These are phyloP conservation scores for Trypanosoma brucei DNA, from an alignment of 208 protist species.

Conservation along the genomic window DNA sequence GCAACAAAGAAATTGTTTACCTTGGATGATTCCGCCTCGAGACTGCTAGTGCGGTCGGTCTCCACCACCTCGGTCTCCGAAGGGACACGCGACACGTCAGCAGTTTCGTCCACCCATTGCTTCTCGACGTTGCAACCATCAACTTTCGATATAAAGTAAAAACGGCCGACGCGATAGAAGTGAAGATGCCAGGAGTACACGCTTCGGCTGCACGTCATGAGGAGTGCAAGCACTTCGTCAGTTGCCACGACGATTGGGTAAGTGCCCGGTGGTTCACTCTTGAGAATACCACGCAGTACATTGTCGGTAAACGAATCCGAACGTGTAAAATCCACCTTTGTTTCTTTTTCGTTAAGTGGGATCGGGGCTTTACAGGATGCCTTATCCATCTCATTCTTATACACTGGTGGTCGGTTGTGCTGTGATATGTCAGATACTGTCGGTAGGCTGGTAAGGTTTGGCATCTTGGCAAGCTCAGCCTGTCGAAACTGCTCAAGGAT, in stretches of 20 bases:
- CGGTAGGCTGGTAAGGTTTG: constrained; percentile 16
- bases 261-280: constrained; percentile 19
- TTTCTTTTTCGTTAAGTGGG: constrained; percentile 35
- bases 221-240: constrained; percentile 74
- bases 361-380: constrained; percentile 36
- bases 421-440: constrained; percentile 42
- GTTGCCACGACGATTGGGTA: constrained; percentile 68
- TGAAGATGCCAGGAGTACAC: constrained; percentile 79
- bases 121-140: constrained; percentile 54
- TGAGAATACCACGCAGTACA: constrained; percentile 50
- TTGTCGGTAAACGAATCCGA: constrained; percentile 43
- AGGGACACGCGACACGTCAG: constrained; percentile 33
- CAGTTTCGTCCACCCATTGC: constrained; percentile 87
- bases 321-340: constrained; percentile 25
- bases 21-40: constrained; percentile 71
- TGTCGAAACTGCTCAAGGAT: constrained; percentile 31
- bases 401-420: constrained; percentile 54
- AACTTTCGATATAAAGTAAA: constrained; percentile 60
- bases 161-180: constrained; percentile 41
- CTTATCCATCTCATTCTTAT: constrained; percentile 57
- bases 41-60: constrained; percentile 48
- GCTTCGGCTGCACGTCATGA: constrained; percentile 75
- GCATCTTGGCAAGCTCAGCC: constrained; percentile 36
- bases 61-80: constrained; percentile 52
- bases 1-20: constrained; percentile 69